Conservation (phyloP, 202 grass and related monocot species). For the Carex arenaria region DNA sequence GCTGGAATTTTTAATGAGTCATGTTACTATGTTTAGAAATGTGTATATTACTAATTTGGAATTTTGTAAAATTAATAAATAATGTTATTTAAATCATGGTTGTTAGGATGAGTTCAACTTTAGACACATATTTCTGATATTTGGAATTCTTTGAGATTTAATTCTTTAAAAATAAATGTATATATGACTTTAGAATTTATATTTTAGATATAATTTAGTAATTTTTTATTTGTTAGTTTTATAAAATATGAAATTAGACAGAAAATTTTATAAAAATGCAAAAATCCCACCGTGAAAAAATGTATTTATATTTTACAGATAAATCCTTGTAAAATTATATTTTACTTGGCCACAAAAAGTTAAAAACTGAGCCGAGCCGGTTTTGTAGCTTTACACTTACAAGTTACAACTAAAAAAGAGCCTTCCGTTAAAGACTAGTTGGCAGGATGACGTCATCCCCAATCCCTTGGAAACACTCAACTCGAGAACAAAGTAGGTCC, state of each 20-base stretch:
- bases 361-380: not conserved
- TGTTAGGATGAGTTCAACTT: no score
- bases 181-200: no score
- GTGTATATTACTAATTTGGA: no score
- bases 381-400: not conserved
- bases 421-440: not conserved
- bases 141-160: not conserved
- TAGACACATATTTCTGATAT: no score
- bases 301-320: not conserved
- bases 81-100: no score
- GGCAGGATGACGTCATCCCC: slow-evolving; percentile 14
- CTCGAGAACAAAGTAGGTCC: no score
- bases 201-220: not conserved
- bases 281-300: not conserved
- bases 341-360: not conserved
- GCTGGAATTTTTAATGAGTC: not conserved
- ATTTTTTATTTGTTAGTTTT: not conserved
- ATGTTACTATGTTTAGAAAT: no score
- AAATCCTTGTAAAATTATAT: not conserved
- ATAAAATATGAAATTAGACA: not conserved
- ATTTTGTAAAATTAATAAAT: no score
- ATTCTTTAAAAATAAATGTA: no score
- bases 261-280: not conserved
- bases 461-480: slow-evolving; percentile 13
- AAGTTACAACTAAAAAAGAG: not conserved